Conservation (phyloP, 257 asterid species). For the Solanum ossicruentum region DNA sequence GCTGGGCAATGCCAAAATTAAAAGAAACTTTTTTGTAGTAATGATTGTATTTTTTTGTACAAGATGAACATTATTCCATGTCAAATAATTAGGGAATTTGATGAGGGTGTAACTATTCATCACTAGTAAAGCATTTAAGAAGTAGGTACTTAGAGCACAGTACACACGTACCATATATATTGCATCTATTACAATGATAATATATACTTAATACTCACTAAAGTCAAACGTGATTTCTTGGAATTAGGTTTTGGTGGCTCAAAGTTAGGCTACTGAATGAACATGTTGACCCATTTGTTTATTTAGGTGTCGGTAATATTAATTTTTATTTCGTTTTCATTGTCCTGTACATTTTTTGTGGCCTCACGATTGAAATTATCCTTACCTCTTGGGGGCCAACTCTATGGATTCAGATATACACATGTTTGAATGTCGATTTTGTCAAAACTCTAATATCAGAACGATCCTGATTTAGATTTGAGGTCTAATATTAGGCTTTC, state of each 20-base stretch:
- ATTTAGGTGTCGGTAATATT: neutral
- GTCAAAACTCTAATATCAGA: neutral
- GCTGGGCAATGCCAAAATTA: neutral
- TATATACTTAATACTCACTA: neutral
- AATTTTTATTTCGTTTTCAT: neutral
- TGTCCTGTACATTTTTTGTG: neutral
- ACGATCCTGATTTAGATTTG: neutral
- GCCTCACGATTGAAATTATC: neutral
- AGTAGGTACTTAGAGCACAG: neutral
- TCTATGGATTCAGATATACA: neutral
- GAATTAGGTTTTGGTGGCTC: slow-evolving; percentile 26
- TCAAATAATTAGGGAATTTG: neutral
- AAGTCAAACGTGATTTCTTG: neutral
- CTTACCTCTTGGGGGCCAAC: neutral
- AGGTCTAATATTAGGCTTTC: neutral
- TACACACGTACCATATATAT: neutral
- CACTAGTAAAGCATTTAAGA: neutral
- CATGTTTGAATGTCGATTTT: neutral
- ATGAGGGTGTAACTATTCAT: neutral
- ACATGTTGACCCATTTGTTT: slow-evolving; percentile 24
- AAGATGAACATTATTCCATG: neutral
- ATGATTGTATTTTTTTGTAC: neutral
- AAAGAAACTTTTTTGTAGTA: neutral
- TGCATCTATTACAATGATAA: neutral
- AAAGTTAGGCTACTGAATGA: slow-evolving; percentile 15